Evolutionary conservation across 768 basidiomycete genomes (phyloP).

Genomic region (Ramaria sp.): DNA sequence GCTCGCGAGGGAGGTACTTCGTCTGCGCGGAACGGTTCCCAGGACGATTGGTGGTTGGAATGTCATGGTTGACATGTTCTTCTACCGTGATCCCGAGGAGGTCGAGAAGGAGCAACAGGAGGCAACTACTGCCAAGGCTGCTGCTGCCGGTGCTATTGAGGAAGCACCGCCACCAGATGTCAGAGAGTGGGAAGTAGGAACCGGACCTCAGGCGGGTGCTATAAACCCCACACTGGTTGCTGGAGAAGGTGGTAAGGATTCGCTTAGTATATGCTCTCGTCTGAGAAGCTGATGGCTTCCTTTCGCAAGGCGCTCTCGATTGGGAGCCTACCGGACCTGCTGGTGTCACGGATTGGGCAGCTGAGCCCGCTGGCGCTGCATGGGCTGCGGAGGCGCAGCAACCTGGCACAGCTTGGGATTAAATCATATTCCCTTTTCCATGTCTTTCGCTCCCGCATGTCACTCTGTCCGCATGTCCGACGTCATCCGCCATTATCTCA

Average conservation of each 20-base stretch:
- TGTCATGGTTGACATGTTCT: conserved; percentile 99
- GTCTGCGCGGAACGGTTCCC: conserved; percentile 88
- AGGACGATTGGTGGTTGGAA: conserved; percentile 91
- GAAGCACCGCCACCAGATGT: conserved; percentile 37
- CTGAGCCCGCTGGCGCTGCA: conserved; percentile 51
- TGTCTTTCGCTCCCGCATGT: neutral
- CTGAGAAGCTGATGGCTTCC: neutral
- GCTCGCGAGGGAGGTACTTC: conserved; percentile 93
- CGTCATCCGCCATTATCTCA: neutral
- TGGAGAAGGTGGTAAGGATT: conserved; percentile 39
- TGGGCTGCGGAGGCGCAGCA: conserved; percentile 22
- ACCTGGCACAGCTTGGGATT: neutral
- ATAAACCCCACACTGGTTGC: conserved; percentile 73
- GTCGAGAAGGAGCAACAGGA: conserved; percentile 97
- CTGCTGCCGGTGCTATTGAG: conserved; percentile 46
- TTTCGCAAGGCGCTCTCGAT: conserved; percentile 57
- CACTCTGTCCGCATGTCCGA: neutral
- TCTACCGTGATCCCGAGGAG: conserved; percentile 99
- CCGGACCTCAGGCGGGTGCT: conserved; percentile 54
- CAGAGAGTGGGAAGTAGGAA: conserved; percentile 66
- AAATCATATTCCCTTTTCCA: neutral
- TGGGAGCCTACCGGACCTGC: conserved; percentile 52
- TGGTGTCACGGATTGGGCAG: conserved; percentile 70
- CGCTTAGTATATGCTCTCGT: neutral
- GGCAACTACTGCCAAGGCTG: conserved; percentile 76